phyloP scores from a whole-genome alignment of 2,329 filamentous ascomycete genomes.

The Achaetomium macrosporum region DNA sequence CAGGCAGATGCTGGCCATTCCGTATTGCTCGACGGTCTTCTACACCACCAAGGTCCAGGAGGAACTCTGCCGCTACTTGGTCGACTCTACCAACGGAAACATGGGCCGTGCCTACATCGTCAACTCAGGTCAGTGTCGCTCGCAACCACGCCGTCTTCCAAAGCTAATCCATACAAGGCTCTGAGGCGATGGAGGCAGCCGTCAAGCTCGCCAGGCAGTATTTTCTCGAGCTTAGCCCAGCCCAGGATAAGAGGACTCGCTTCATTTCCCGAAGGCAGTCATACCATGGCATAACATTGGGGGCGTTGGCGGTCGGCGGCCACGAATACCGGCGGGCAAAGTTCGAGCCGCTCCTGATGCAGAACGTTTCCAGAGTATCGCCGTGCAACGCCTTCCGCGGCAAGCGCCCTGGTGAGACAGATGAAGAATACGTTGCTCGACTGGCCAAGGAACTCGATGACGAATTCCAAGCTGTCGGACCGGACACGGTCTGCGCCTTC shows the following conservation, averaged over 20 bases:
- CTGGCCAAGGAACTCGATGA: slow-evolving; percentile 60
- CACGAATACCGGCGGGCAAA: slow-evolving; percentile 54
- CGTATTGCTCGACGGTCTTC: slow-evolving; percentile 40
- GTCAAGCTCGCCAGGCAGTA: slow-evolving; percentile 61
- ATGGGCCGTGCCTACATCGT: slow-evolving; percentile 36
- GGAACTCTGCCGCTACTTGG: slow-evolving; percentile 33
- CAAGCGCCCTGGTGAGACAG: slow-evolving; percentile 44
- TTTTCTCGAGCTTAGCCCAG: slow-evolving; percentile 49
- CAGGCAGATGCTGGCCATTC: slow-evolving; percentile 35
- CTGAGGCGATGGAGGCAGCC: slow-evolving; percentile 60
- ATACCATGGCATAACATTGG: slow-evolving; percentile 68
- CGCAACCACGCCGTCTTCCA: slow-evolving; percentile 34
- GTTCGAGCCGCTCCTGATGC: slow-evolving; percentile 56
- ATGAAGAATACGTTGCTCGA: slow-evolving; percentile 53
- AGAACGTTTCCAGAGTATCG: slow-evolving; percentile 55
- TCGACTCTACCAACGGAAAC: slow-evolving; percentile 33
- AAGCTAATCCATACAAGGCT: slow-evolving; percentile 37
- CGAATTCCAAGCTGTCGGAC: slow-evolving; percentile 59
- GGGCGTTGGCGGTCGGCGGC: slow-evolving; percentile 59
- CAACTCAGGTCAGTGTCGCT: slow-evolving; percentile 30
- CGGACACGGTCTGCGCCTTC: slow-evolving; percentile 64
- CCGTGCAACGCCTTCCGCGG: slow-evolving; percentile 62
- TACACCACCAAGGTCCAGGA: slow-evolving; percentile 38
- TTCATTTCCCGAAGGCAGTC: slow-evolving; percentile 64
- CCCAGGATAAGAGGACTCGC: slow-evolving; percentile 50